A percentile compares a stretch with the other conserved stretches of the same genome.
These are phyloP conservation scores for Phytophthora gonapodyides DNA, from an alignment of 352 stramenopile species.

Conservation along the genomic window DNA sequence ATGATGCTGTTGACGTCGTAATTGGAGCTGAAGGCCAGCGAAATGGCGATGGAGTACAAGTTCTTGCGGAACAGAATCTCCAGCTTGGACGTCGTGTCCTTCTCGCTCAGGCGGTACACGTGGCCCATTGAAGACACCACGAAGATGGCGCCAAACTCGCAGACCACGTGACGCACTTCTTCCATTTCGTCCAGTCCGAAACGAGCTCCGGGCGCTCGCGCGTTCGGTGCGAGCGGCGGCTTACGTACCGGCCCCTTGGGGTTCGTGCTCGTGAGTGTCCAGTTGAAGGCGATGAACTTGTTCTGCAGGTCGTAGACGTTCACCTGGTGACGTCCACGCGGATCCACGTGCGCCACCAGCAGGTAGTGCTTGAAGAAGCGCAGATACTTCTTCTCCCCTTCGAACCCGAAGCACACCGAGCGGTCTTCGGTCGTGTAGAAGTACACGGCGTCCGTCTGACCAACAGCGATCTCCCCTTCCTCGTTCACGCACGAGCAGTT, in stretches of 20 bases:
- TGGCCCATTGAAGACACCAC: constrained; percentile 85
- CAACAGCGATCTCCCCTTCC: constrained; percentile 82
- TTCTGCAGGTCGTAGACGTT: constrained; percentile 93
- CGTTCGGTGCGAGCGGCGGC: constrained; percentile 38
- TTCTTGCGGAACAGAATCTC: constrained; percentile 97
- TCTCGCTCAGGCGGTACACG: constrained; percentile 94
- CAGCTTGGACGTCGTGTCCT: constrained; percentile 96
- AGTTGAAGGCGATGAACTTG: constrained; percentile 94
- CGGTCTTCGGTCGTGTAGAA: constrained; percentile 91
- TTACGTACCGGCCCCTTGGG: constrained; percentile 38
- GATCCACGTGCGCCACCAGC: constrained; percentile 82
- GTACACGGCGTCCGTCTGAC: constrained; percentile 87
- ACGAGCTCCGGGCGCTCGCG: constrained; percentile 55
- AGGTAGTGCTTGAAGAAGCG: constrained; percentile 91
- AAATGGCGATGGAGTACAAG: constrained; percentile 97
- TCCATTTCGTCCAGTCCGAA: constrained; percentile 88
- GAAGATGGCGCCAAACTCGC: constrained; percentile 88
- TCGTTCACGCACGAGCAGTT: constrained; percentile 87
- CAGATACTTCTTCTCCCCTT: constrained; percentile 88
- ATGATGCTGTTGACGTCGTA: constrained; percentile 96
- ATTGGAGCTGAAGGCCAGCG: constrained; percentile 95
- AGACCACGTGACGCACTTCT: constrained; percentile 86
- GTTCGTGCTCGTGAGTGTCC: constrained; percentile 76
- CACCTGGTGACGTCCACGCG: constrained; percentile 80
- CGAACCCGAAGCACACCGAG: constrained; percentile 87